Evolutionary conservation across 1,139 yeast species (phyloP).

Genomic region (Meyerozyma smithsonii): DNA sequence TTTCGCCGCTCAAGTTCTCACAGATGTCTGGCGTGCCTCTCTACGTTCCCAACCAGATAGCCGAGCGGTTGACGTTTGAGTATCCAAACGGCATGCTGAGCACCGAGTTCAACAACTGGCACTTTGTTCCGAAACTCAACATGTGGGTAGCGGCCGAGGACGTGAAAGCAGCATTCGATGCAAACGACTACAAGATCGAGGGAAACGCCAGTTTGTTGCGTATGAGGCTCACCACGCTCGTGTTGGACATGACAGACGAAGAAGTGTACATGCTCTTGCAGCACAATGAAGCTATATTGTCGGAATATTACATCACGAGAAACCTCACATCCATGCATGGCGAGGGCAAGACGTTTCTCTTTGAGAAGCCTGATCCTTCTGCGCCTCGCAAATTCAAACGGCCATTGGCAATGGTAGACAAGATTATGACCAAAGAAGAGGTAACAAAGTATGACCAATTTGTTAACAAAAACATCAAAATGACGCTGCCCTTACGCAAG

Average conservation of each 20-base stretch:
- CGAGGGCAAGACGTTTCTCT: conserved; percentile 13
- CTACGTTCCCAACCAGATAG: conserved; percentile 21
- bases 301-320: conserved; percentile 16
- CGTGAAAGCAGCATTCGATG: conserved; percentile 16
- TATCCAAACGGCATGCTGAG: conserved; percentile 17
- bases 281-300: conserved; percentile 13
- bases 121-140: conserved; percentile 22
- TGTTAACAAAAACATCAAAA: conserved; percentile 8
- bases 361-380: conserved; percentile 3
- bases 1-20: conserved; percentile 19
- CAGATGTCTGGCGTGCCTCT: conserved; percentile 27
- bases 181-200: conserved; percentile 16
- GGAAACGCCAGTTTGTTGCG: conserved; percentile 8
- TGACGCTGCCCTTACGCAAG: conserved; percentile 26
- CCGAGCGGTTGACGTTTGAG: conserved; percentile 21
- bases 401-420: conserved; percentile 1
- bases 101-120: conserved; percentile 17
- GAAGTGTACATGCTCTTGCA: conserved; percentile 13
- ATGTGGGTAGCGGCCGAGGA: conserved; percentile 24
- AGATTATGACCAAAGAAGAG: background rate
- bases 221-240: conserved; percentile 10
- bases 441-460: background rate
- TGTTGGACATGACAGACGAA: conserved; percentile 15
- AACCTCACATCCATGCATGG: conserved; percentile 14
- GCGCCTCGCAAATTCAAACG: background rate